Base-by-base conservation (phyloP, 1,284 basidiomycete genomes). In the Rhodotorula sp. region DNA sequence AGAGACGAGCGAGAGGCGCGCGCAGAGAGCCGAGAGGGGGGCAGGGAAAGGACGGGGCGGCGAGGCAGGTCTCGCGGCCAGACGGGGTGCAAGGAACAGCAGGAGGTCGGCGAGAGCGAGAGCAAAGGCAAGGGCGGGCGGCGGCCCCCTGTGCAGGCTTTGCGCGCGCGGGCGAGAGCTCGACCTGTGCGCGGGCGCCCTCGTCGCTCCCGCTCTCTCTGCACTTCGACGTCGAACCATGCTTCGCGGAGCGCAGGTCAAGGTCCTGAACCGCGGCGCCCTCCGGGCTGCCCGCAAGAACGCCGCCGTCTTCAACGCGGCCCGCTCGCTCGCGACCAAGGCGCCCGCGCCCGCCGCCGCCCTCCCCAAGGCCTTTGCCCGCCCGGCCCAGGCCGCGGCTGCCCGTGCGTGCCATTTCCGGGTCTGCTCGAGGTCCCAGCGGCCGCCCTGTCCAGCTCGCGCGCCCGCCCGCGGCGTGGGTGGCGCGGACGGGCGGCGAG, bases 311-410 rank as follows among this genome's bases (percentile, higher is more conserved):
- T 70, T 73, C 66, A 61, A 68, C 63, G 71, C 67, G 44, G 74
- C 68, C 42, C 74, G 74, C 68, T 64, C 65, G 52, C 64, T 75
- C 55, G 67, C 71, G 50, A 75, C 74, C 68, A 73, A 73, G 68
- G 64, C 63, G 25, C 63, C 73, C 62, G 45, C 71, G 57, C 52
- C 62, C 53, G 56, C 68, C n/a, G 54, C 57, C 58, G 56, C 62
- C 66, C 50, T 57, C 67, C 54, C 65, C 45, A 50, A 65, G 50
- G 52, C 68, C 45, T 58, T 74, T 59, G 63, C 69, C 21, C 67
- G 69, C 55, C 61, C 70, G 25, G 59, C 63, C 61, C 54, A 67
- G 52, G 64, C 60, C 61, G 67, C 67, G 49, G 67, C 60, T 46
- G 57, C 67, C 41, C 53, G 69, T 71, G 54, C 65, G 72, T 69